These are phyloP conservation scores for Chlamydomonas sp. DNA, from an alignment of 139 green algal species.

Conservation along the genomic window DNA sequence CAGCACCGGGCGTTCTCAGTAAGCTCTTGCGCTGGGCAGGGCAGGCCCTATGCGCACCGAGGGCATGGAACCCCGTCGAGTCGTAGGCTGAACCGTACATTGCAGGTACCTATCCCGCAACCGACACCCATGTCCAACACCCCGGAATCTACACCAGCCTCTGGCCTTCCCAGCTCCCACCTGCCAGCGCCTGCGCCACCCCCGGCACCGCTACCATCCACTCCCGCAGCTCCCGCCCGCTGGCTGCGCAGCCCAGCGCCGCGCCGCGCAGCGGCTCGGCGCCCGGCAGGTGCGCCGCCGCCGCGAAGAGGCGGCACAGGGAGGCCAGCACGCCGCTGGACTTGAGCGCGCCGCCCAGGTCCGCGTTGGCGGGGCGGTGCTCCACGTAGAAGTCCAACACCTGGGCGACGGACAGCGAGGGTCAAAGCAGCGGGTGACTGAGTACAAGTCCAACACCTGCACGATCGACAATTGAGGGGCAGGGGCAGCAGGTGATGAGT, in stretches of 20 bases:
- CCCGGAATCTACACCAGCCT: neutral
- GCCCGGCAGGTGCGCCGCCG: neutral
- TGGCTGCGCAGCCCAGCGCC: constrained; percentile 41
- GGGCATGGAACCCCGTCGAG: no score
- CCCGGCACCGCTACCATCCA: constrained; percentile 56
- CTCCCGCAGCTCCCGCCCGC: constrained; percentile 7
- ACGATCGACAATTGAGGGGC: no score
- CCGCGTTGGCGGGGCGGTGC: constrained; percentile 30
- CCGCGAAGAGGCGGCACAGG: constrained; percentile 36
- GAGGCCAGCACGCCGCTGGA: constrained; percentile 35
- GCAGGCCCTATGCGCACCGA: no score
- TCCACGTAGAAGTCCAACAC: constrained; percentile 46
- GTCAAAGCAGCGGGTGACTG: neutral
- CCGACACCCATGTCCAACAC: neutral
- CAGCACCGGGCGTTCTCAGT: no score
- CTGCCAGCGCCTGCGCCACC: constrained; percentile 22
- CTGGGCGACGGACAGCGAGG: neutral
- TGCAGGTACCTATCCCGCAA: no score
- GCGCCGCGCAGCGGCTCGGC: constrained; percentile 49
- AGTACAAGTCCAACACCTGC: no score
- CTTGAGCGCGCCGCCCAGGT: constrained; percentile 39
- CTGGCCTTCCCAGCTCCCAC: neutral
- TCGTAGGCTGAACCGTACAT: no score
- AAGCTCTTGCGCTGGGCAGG: no score
- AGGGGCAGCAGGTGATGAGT: no score